Base-by-base conservation (phyloP, 441 rosid species). In the Arabidopsis hybrid region DNA sequence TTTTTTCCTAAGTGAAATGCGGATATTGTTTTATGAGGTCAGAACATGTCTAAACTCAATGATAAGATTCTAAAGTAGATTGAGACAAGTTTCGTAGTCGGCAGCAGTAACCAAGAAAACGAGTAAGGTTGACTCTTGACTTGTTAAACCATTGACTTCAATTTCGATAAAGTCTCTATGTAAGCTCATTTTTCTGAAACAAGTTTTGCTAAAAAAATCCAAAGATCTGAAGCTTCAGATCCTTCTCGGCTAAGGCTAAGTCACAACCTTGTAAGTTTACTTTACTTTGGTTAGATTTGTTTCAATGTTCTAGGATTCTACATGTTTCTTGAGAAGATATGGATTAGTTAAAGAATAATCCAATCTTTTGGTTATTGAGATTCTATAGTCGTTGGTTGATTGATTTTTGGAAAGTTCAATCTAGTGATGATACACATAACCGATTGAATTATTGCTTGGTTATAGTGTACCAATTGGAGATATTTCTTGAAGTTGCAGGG, bases 61-160 rank as follows among this genome's bases (percentile, higher is more conserved):
- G 26, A 21, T 21, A 21, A 21, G 26, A 21, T 21, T 21, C 26
- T 21, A 21, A 21, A 21, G 26, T 21, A 21, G 26, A 21, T 21
- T 21, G 26, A 21, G 26, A 21, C 26, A 21, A 21, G 26, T 21
- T 21, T 21, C 26, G 26, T 21, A 21, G 26, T 21, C 26, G 26
- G 26, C 26, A 21, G 26, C 26, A 21, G 26, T 21, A 21, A 21
- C 26, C 26, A 21, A 49, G 43, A 40, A 21, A 21, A 21, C 26
- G 26, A 21, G 26, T 21, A 21, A 21, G 26, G 26, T 21, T 21
- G 78, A 75, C 69, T 60, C 16, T 74, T 75, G 74, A 61, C 78
- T 67, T 50, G 60, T 60, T 29, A 50, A 16, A 39, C 3, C 45
- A 3, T 74, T 49, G 71, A 73, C 77, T 57, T 50, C 55, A 6